phyloP scores from a whole-genome alignment of 257 asterid genomes.

The Solanum appendiculatum region DNA sequence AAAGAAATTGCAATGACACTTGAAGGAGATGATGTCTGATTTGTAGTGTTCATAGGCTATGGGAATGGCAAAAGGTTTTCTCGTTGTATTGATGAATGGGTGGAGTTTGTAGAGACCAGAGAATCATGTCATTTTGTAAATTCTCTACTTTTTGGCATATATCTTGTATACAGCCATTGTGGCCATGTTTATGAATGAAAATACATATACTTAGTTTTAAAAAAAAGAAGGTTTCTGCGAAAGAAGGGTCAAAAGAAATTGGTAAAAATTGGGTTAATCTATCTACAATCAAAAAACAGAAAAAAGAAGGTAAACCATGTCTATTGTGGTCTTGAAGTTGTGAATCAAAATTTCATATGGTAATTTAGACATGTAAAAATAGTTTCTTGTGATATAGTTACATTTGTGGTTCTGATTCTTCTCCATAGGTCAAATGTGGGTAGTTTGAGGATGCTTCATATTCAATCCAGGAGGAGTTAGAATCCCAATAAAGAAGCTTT shows the following conservation, averaged over 20 bases:
- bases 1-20: not conserved
- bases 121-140: not conserved
- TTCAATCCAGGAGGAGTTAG: not conserved
- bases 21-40: not conserved
- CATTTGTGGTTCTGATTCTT: not conserved
- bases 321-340: not conserved
- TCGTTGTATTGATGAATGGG: not conserved
- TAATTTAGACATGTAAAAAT: not conserved
- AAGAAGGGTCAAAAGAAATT: not conserved
- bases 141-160: not conserved
- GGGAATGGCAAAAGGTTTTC: not conserved
- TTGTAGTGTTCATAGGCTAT: not conserved
- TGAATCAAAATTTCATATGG: not conserved
- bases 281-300: not conserved
- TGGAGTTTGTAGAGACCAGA: not conserved
- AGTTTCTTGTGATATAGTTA: not conserved
- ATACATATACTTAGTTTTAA: not conserved
- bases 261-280: not conserved
- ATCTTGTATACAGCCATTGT: not conserved
- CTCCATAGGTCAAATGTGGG: not conserved
- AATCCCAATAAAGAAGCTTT: not conserved
- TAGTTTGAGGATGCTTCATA: not conserved
- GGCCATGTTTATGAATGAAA: not conserved
- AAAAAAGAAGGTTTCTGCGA: not conserved
- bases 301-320: not conserved